Evolutionary conservation across 2,329 filamentous ascomycete species (phyloP), one percentile per base, ranked within the genome.

Genomic region (Aspergillus caelatus): DNA sequence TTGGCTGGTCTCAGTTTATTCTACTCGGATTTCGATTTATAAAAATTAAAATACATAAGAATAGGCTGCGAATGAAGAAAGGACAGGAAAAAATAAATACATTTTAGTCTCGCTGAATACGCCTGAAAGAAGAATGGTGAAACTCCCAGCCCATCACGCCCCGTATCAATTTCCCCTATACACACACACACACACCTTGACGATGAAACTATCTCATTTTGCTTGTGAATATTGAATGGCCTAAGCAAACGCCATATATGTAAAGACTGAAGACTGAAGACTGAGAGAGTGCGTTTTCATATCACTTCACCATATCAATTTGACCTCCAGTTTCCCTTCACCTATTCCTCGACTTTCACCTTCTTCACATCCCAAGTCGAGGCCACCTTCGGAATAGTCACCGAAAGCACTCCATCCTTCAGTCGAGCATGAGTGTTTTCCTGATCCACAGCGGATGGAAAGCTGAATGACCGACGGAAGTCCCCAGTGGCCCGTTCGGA

Each of bases 401-500:
- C 81, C 60, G 78, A 83, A 59, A 89, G 75, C 60, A 89, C 82
- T 12, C 87, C 87, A 69, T 89, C 83, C 79, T 85, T 88, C 74
- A 89, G 72, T 59, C 77, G 84, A 23, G 87, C 87, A 77, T 83
- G 86, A 69, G 89, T 86, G n/a, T 76, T 79, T 36, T 89, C 86
- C 71, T 88, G 86, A 67, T 88, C 82, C 57, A 89, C 83, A 36
- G 82, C 78, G 2, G 78, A 76, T 1, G 87, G 85, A 80, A 89
- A 89, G 63, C 77, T 80, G 76, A 89, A 89, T 55, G 79, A 81
- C 70, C 87, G 83, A 64, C 84, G 81, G 78, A 89, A 89, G 60
- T 85, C 82, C 67, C 87, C 87, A 14, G 87, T 79, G 0, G 81
- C 82, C 68, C 87, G 85, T 75, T 89, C 87, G 59, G 79, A 82